Conservation (phyloP, 2,329 filamentous ascomycete genomes). For the Claviceps sp. region DNA sequence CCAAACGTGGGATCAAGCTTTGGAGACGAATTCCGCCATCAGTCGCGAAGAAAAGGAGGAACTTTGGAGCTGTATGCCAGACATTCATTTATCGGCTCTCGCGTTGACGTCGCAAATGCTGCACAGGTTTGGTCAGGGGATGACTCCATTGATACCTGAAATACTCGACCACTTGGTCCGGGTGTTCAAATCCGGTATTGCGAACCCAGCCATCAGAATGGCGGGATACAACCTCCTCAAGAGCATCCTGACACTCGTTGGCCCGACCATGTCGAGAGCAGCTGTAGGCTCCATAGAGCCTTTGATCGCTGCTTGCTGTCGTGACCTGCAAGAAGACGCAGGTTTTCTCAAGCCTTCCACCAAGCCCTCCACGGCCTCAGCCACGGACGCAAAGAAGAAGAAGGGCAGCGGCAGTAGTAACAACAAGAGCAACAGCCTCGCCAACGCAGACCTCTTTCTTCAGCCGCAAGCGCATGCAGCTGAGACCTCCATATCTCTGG, state of each 20-base stretch:
- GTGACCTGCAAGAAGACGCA: constrained; percentile 51
- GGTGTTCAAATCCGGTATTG: constrained; percentile 49
- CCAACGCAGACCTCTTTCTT: constrained; percentile 66
- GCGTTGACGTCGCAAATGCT: constrained; percentile 45
- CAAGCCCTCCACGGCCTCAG: constrained; percentile 17
- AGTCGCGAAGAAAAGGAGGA: constrained; percentile 70
- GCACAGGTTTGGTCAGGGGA: constrained; percentile 42
- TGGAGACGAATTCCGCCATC: constrained; percentile 60
- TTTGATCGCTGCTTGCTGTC: constrained; percentile 56
- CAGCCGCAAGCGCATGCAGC: constrained; percentile 21
- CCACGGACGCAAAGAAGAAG: constrained; percentile 15
- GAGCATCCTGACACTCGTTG: constrained; percentile 46
- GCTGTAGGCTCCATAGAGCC: constrained; percentile 48
- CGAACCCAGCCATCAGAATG: constrained; percentile 40
- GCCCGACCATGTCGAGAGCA: constrained; percentile 52
- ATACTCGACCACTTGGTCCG: constrained; percentile 60
- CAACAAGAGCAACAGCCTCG: constrained; percentile 17
- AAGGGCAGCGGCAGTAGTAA: constrained; percentile 20
- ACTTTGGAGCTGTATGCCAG: constrained; percentile 59
- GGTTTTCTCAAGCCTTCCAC: constrained; percentile 31
- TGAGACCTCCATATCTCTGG: constrained; percentile 22
- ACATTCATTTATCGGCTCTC: constrained; percentile 60
- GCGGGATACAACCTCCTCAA: constrained; percentile 46
- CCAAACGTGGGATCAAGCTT: constrained; percentile 32
- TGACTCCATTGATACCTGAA: constrained; percentile 46